These are phyloP conservation scores for Hypoxylon sp. DNA, from an alignment of 2,329 filamentous ascomycete genomes.

Conservation along the genomic window DNA sequence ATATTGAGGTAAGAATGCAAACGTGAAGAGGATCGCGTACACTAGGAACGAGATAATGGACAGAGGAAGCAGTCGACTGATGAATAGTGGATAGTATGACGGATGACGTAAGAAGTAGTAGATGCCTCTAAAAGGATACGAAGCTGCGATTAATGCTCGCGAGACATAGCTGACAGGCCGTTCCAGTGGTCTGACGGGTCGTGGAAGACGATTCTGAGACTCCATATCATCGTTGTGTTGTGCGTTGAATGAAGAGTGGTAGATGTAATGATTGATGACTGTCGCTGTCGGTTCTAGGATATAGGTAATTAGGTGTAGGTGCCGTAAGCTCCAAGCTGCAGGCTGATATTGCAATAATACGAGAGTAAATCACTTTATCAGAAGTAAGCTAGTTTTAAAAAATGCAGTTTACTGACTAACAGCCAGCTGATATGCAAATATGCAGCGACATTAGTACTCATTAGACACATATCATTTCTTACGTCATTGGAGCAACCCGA, in stretches of 20 bases:
- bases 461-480: too few species aligned
- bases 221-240: slow-evolving; percentile 34
- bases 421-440: too few species aligned
- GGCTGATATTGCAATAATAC: too few species aligned
- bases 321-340: too few species aligned
- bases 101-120: slow-evolving; percentile 81
- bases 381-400: too few species aligned
- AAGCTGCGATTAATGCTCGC: slow-evolving; percentile 57
- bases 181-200: slow-evolving; percentile 41
- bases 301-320: too few species aligned
- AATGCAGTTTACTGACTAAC: too few species aligned
- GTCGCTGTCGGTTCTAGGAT: too few species aligned
- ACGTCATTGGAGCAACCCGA: too few species aligned
- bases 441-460: too few species aligned
- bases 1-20: slow-evolving; percentile 87
- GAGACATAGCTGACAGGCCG: slow-evolving; percentile 54
- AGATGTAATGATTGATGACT: too few species aligned
- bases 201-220: slow-evolving; percentile 31
- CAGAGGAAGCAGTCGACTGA: slow-evolving; percentile 79
- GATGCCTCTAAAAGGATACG: slow-evolving; percentile 75
- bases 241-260: slow-evolving; percentile 4
- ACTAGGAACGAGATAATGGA: slow-evolving; percentile 84
- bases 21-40: slow-evolving; percentile 85
- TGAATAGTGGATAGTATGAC: slow-evolving; percentile 84
- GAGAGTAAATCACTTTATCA: too few species aligned